These are phyloP conservation scores for Fimicolochytrium jonesii DNA, from an alignment of 192 early-diverging fungal species.

Conservation along the genomic window DNA sequence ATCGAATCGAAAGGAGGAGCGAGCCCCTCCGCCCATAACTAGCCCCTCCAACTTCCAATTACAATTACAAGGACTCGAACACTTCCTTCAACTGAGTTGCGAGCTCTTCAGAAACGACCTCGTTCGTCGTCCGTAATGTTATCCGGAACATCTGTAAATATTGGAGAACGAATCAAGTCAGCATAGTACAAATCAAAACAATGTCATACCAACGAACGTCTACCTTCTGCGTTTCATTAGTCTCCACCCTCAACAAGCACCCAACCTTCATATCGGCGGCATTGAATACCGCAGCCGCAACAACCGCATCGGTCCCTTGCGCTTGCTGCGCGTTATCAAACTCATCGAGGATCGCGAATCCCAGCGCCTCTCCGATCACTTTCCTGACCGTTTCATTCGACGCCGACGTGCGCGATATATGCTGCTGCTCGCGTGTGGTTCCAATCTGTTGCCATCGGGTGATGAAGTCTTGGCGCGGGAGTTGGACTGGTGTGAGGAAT, in stretches of 20 bases:
- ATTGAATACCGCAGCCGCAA: constrained; percentile 84
- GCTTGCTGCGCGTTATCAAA: too few species aligned
- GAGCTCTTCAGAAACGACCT: constrained; percentile 54
- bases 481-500: constrained; percentile 79
- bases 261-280: constrained; percentile 80
- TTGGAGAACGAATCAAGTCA: constrained; percentile 2
- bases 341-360: neutral
- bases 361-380: neutral
- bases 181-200: neutral
- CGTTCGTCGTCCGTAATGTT: constrained; percentile 86
- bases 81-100: constrained; percentile 5
- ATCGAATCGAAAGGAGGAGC: too few species aligned
- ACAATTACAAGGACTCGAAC: neutral
- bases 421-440: constrained; percentile 74
- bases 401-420: too few species aligned
- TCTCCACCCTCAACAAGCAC: constrained; percentile 84
- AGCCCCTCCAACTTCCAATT: too few species aligned
- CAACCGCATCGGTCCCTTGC: constrained; percentile 53
- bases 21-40: too few species aligned
- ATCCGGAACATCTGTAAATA: constrained; percentile 74
- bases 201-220: constrained; percentile 5
- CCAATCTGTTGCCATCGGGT: constrained; percentile 94
- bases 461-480: constrained; percentile 79
- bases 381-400: too few species aligned
- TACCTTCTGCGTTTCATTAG: constrained; percentile 78